Evolutionary conservation across 306 rosid species (phyloP), one percentile per base, ranked within the genome.

Genomic region (Vigna hirtella): DNA sequence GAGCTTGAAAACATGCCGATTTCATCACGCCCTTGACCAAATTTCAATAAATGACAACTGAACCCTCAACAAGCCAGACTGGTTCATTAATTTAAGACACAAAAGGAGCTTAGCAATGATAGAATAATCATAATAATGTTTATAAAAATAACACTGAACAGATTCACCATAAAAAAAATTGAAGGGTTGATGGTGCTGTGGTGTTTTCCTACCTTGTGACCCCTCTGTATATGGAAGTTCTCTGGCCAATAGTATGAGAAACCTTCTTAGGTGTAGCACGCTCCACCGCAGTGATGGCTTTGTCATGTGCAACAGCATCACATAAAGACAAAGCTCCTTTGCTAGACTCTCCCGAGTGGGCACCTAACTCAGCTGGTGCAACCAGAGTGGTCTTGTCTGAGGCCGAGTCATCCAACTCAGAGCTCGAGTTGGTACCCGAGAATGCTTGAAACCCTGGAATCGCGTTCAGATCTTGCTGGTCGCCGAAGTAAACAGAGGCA

Each of bases 151-250:
- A 64, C 26, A 32, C 11, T 34, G 40, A 34, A 34, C 6, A 34
- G 1, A 34, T 34, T 26, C 28, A 26, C 7, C 38, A 34, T 34
- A 34, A 1, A 28, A 16, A 6, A 2, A 52, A 74, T 16, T 11
- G 18, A 59, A 64, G 16, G 26, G 13, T 13, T 52, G 66, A n/a
- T 7, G 4, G 10, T 66, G 32, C 9, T 5, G 47, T 9, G 12
- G 12, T 0, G 47, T 58, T 28, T 42, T 32, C 1, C 68, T 13
- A 92, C 98, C 92, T 90, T 4, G 98, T 92, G 55, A 94, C 97
- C 0, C 98, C 98, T 87, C 97, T 80, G 90, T 90, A 94, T 17
- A 87, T 88, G 0, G 98, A 94, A 76, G 97, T 92, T 83, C 97
- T 67, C 70, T 89, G 97, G 47, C 93, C 92, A 59, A 85, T 88